A percentile compares a stretch with the other conserved stretches of the same genome.
Evolutionary conservation across 768 basidiomycete genomes (phyloP).

Genomic region (Psilocybe tampanensis): DNA sequence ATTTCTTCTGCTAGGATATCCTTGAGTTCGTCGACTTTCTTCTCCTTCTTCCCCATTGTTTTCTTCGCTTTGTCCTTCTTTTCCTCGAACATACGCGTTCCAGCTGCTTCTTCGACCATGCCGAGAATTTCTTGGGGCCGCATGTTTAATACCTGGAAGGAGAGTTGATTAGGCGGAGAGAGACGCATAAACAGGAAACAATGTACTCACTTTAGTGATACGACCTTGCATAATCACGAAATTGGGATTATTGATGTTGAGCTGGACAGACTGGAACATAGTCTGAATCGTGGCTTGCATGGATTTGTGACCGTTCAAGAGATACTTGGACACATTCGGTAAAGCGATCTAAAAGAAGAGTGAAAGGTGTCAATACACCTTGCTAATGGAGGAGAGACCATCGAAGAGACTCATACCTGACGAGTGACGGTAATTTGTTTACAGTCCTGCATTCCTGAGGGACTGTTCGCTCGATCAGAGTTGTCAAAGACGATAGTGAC

Average conservation of each 20-base stretch:
- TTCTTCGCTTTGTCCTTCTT: slow-evolving; percentile 95
- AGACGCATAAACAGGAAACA: neutral
- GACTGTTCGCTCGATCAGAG: slow-evolving; percentile 83
- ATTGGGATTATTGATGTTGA: slow-evolving; percentile 99
- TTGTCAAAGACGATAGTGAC: slow-evolving; percentile 99
- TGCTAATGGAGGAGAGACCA: neutral
- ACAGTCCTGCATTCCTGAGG: slow-evolving; percentile 75
- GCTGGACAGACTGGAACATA: slow-evolving; percentile 93
- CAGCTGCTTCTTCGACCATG: slow-evolving; percentile 98
- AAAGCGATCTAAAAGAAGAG: slow-evolving; percentile 71
- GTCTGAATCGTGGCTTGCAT: slow-evolving; percentile 84
- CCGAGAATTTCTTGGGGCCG: slow-evolving; percentile 96
- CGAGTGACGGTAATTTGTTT: slow-evolving; percentile 96
- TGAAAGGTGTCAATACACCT: neutral
- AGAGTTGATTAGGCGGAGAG: no score
- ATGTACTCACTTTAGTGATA: slow-evolving; percentile 82
- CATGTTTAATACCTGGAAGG: slow-evolving; percentile 86
- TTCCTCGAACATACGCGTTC: slow-evolving; percentile 99
- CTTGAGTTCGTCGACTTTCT: slow-evolving; percentile 88
- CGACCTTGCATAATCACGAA: slow-evolving; percentile 99
- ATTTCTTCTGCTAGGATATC: slow-evolving; percentile 86
- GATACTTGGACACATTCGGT: slow-evolving; percentile 92
- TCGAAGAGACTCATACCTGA: slow-evolving; percentile 57
- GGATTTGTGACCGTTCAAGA: slow-evolving; percentile 94
- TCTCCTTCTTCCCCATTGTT: slow-evolving; percentile 97